Conservation (phyloP, 345 rosid species). For the Citrus trifoliata region DNA sequence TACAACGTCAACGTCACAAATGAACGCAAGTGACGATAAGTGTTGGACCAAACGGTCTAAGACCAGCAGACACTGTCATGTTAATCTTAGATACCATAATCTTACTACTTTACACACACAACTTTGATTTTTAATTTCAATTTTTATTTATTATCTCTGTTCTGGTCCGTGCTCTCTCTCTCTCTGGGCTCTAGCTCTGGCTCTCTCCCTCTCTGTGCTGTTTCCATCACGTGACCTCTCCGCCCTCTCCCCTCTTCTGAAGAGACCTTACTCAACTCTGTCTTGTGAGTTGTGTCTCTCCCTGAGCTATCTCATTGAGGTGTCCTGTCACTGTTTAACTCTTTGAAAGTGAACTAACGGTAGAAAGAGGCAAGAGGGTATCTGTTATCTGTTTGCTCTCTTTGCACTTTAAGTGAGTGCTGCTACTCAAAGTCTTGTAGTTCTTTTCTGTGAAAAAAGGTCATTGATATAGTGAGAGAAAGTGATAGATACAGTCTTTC, state of each 20-base stretch:
- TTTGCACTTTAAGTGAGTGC: constrained; percentile 24
- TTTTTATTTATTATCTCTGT: neutral
- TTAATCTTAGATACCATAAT: neutral
- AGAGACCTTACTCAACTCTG: neutral
- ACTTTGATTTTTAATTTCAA: neutral
- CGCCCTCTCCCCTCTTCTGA: neutral
- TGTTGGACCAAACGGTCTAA: constrained; percentile 15
- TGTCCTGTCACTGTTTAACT: neutral
- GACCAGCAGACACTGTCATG: constrained; percentile 19
- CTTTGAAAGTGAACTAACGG: constrained; percentile 15
- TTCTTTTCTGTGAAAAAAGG: constrained; percentile 26
- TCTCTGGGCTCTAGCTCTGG: neutral
- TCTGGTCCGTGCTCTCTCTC: constrained; percentile 8
- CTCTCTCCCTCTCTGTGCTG: constrained; percentile 20
- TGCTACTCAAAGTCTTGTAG: neutral
- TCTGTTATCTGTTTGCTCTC: constrained; percentile 12
- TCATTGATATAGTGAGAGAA: constrained; percentile 11
- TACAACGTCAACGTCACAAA: constrained; percentile 4
- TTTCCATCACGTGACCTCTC: constrained; percentile 58
- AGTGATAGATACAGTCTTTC: neutral
- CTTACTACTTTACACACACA: neutral
- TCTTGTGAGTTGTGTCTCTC: neutral
- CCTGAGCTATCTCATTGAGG: neutral
- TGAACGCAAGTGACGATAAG: constrained; percentile 3
- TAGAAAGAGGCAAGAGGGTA: constrained; percentile 19